phyloP scores from a whole-genome alignment of 306 rosid species.

The Potentilla sterilis region DNA sequence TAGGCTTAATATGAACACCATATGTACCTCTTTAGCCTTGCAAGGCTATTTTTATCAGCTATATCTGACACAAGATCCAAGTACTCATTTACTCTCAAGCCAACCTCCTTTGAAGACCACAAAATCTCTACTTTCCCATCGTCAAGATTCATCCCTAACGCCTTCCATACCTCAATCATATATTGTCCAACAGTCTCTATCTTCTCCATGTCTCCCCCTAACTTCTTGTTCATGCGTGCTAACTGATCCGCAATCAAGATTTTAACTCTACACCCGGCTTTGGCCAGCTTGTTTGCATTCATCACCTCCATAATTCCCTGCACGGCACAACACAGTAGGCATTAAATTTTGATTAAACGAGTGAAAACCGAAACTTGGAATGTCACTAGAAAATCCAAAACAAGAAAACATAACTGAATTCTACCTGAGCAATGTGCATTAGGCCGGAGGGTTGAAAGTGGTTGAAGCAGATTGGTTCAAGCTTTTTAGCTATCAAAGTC shows the following conservation, averaged over 20 bases:
- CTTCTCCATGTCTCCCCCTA: constrained; percentile 81
- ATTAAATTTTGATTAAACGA: background rate
- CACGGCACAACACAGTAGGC: background rate
- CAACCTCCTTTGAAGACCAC: constrained; percentile 81
- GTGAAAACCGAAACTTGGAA: background rate
- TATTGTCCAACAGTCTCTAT: constrained; percentile 63
- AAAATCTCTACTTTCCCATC: constrained; percentile 80
- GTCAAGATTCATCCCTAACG: constrained; percentile 77
- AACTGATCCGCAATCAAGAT: constrained; percentile 93
- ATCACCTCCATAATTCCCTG: constrained; percentile 79
- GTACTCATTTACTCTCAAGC: constrained; percentile 59
- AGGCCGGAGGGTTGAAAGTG: constrained; percentile 89
- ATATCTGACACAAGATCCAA: constrained; percentile 86
- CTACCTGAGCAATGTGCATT: constrained; percentile 99
- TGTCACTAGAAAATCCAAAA: background rate
- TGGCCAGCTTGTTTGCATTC: constrained; percentile 71
- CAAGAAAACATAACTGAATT: background rate
- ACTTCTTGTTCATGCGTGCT: constrained; percentile 74
- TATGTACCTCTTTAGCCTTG: constrained; percentile 59
- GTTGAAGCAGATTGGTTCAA: constrained; percentile 73
- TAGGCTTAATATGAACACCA: background rate
- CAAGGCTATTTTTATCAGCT: constrained; percentile 60
- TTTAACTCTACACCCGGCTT: constrained; percentile 71
- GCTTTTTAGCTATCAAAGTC: constrained; percentile 58
- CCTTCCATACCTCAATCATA: constrained; percentile 83